Base-by-base conservation (phyloP, 2,329 filamentous ascomycete genomes). In the Cryphonectria nitschkei region DNA sequence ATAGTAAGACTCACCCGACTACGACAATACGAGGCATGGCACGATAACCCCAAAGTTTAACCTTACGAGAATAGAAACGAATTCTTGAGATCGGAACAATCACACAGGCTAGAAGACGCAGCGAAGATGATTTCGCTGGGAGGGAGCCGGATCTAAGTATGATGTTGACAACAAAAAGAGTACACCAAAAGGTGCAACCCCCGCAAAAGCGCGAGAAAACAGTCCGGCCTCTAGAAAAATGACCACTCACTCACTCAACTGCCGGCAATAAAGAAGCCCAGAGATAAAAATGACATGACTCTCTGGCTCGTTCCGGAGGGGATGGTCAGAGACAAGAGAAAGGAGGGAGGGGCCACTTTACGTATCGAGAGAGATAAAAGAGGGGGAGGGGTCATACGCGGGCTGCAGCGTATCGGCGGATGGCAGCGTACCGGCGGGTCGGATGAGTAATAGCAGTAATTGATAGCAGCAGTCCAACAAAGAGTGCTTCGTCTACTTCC, bases 11-110 rank as follows among this genome's bases (percentile, higher is more conserved):
- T 75, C 71, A 81, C 81, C 81, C 81, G 41, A 82, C 72, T 26
- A 82, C 80, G 16, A 82, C 80, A 67, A 82, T 81, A 65, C 75
- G 77, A 7, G 78, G 75, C 80, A 81, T 81, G 19, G 43, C n/a
- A 14, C 34, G n/a, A 37, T 43, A 41, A 4, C 4, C 14, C 26
- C 26, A 26, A 29, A 58, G 0, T 16, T 19, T 2, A 29, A 4
- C 6, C 54, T 58, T 50, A 11, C 6, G 46, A 32, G 14, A 16
- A 58, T 32, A 19, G 14, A 32, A 19, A 32, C 13, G 19, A 16
- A 32, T 3, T 16, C 13, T 58, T 2, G 52, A 29, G 52, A 56
- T 13, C 26, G 14, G 39, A 16, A 3, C 14, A 29, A 63, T n/a
- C 52, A 56, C n/a, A 39, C 11, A 29, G 26, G 29, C 29, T 32